Conservation (phyloP, 2,329 filamentous ascomycete species). For the Rutstroemia sp. region DNA sequence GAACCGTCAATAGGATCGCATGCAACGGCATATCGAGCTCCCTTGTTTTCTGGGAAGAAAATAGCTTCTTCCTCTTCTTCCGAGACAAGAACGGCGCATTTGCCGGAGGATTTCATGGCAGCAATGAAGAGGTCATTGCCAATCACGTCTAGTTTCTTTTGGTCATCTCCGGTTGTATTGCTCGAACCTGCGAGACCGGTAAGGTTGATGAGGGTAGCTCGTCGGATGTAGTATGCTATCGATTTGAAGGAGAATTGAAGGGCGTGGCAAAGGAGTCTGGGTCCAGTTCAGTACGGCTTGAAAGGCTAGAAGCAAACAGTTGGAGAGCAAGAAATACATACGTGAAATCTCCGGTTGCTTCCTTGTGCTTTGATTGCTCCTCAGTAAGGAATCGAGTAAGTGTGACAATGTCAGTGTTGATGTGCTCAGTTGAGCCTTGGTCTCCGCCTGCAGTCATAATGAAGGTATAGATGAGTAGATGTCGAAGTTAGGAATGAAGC, state of each 20-base stretch:
- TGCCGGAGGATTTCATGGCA: constrained; percentile 87
- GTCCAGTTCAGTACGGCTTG: constrained; percentile 8
- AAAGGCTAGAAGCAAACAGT: background rate
- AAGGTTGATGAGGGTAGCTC: constrained; percentile 90
- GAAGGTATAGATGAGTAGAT: constrained; percentile 6
- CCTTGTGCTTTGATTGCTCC: constrained; percentile 86
- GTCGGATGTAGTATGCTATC: constrained; percentile 98
- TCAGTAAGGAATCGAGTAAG: constrained; percentile 94
- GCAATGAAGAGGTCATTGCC: constrained; percentile 97
- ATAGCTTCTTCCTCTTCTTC: constrained; percentile 96
- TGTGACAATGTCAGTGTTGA: constrained; percentile 95
- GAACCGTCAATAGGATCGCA: constrained; percentile 98
- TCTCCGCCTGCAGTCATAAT: constrained; percentile 21
- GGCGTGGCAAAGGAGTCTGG: constrained; percentile 87
- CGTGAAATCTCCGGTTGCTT: constrained; percentile 98
- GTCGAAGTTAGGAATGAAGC: background rate
- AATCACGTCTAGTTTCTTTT: constrained; percentile 99
- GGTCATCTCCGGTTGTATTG: constrained; percentile 93
- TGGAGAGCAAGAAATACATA: constrained; percentile 38
- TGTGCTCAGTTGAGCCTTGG: constrained; percentile 54
- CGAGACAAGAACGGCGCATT: constrained; percentile 87
- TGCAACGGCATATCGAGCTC: constrained; percentile 85
- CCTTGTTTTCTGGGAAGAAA: constrained; percentile 67
- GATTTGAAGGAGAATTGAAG: constrained; percentile 99
- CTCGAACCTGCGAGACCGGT: constrained; percentile 90